Evolutionary conservation across 2,329 filamentous ascomycete species (phyloP), one percentile per base, ranked within the genome.

Genomic region (Aspergillus pseudoglaucus): DNA sequence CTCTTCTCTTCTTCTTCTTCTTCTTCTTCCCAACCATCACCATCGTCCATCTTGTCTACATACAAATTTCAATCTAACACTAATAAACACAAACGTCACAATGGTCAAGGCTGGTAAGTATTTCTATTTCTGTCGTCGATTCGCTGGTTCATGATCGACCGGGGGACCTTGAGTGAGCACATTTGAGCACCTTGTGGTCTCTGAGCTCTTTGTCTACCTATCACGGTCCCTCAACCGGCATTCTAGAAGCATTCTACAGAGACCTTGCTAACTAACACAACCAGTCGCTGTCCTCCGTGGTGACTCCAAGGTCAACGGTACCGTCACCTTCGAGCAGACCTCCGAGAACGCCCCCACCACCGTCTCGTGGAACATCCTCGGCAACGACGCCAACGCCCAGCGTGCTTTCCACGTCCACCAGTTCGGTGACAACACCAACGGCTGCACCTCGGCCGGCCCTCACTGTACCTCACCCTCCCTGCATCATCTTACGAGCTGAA

Each of bases 401-500:
- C 91, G 93, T 75, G 93, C 89, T 74, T 90, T 97, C 82, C 93
- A 98, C 81, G 85, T 98, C 68, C 93, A 98, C 80, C 88, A 93
- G 73, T 98, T 95, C 68, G 93, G 93, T 72, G 93, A 97, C 82
- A 97, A 97, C 83, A 97, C 93, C 81, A 98, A 98, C 77, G 93
- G 93, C 73, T 98, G 93, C 87, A 97, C 91, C 59, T 95, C 88
- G 59, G 93, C 93, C 59, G 93, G 93, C 47, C 91, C 93, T 74
- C 93, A 98, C 80, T 98, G 90, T 95, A 78, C 70, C 88, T 76
- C 8, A 12, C 49, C 25, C 33, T 18, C 17, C 15, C 37, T 27
- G 9, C 17, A 38, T 38, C 9, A 2, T 18, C 10, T 3, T 9
- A 38, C 17, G 3, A 38, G 6, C 3, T 17, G 17, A 17, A 39